These are phyloP conservation scores for Kodamaea kakaduensis DNA, from an alignment of 805 yeast species.

Conservation along the genomic window DNA sequence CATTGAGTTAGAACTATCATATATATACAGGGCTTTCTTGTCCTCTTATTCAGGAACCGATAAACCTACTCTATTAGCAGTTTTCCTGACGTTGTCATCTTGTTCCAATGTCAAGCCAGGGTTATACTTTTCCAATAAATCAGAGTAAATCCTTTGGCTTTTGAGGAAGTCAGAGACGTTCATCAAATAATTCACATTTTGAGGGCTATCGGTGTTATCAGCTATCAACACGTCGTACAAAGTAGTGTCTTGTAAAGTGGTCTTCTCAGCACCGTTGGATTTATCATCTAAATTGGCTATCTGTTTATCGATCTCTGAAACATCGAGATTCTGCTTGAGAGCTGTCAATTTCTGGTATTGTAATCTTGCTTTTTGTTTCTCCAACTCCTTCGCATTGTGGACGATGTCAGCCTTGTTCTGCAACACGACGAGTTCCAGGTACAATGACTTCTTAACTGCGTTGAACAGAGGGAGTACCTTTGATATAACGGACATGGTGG, in stretches of 20 bases:
- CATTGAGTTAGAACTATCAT: no score
- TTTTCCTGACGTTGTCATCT: slow-evolving; percentile 68
- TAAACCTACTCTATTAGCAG: slow-evolving; percentile 89
- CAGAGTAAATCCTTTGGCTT: slow-evolving; percentile 74
- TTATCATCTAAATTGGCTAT: slow-evolving; percentile 19
- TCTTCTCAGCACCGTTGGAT: slow-evolving; percentile 7
- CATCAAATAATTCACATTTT: slow-evolving; percentile 37
- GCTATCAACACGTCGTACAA: slow-evolving; percentile 22
- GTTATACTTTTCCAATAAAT: slow-evolving; percentile 78
- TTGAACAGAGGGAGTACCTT: slow-evolving; percentile 12
- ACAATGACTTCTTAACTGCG: slow-evolving; percentile 22
- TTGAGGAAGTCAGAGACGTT: slow-evolving; percentile 61
- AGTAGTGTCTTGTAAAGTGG: slow-evolving; percentile 7
- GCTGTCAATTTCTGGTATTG: slow-evolving; percentile 48
- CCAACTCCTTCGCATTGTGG: slow-evolving; percentile 38
- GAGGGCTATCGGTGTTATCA: slow-evolving; percentile 9
- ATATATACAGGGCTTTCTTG: no score
- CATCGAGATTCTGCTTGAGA: slow-evolving; percentile 32
- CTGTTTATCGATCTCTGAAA: slow-evolving; percentile 30
- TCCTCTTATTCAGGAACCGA: slow-evolving; percentile 33
- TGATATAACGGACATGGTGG: slow-evolving; percentile 9
- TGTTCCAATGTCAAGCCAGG: slow-evolving; percentile 78
- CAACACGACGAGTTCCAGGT: slow-evolving; percentile 38
- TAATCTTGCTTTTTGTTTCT: slow-evolving; percentile 44
- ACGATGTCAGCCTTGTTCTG: slow-evolving; percentile 32